Evolutionary conservation across 257 asterid genomes (phyloP), one percentile per base, ranked within the genome.

Genomic region (Solanum peruvianum): DNA sequence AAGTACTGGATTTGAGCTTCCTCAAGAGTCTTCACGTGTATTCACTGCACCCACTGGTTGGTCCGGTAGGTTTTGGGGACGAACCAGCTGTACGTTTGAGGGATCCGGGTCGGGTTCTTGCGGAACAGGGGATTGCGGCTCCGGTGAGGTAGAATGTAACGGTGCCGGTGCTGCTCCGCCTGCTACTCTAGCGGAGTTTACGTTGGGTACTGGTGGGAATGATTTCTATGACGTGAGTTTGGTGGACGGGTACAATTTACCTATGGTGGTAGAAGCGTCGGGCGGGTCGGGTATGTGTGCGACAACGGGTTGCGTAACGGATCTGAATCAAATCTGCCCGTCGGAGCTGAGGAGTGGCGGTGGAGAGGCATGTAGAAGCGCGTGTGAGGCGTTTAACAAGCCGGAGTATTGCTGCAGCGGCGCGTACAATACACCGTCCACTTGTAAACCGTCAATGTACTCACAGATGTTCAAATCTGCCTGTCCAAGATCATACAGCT

Each of bases 141-240:
- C 99, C 20, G 98, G 98, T 6, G 91, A 89, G 45, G 37, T 90
- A 76, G 98, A 93, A 83, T 96, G 99, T 92, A 91, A 90, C 66
- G 99, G 99, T 3, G 89, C 97, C 18, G 99, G 99, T 35, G 99
- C 98, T 2, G 92, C 96, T 47, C 99, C 99, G 12, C 99, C 99
- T 18, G 98, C 97, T 27, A 95, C 99, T 0, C 91, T 96, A 11
- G 99, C 99, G 5, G 99, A 96, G 98, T 91, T 96, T 90, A 93
- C 98, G 0, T 90, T 96, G 35, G 99, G 96, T 0, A 88, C 93
- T 66, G 97, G 94, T 47, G 98, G 95, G 2, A 84, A 93, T 31
- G 99, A 95, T 87, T 94, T 95, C 80, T 96, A 96, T 12, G 98
- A 96, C 90, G 98, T 96, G 33, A 96, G 99, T 90, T 96, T 96